These are phyloP conservation scores for Agaricus sinodeliciosus DNA, from an alignment of 768 basidiomycete species.

Conservation along the genomic window DNA sequence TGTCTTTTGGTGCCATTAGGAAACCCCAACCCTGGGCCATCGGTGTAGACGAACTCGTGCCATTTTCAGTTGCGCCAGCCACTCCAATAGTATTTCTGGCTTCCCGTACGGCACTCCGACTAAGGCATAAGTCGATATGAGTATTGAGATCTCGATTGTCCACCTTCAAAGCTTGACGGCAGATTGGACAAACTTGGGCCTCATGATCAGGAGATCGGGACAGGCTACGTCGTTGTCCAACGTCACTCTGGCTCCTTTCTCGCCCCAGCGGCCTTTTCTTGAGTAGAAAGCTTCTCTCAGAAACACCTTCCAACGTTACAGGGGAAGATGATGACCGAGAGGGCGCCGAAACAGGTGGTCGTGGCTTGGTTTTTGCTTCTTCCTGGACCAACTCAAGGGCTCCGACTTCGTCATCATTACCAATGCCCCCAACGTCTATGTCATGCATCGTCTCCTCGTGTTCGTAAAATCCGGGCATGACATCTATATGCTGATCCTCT, in stretches of 20 bases:
- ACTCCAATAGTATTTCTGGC: conserved; percentile 41
- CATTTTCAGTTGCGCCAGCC: conserved; percentile 12
- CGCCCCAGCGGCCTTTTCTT: conserved; percentile 4
- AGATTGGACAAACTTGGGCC: conserved; percentile 66
- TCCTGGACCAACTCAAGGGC: neutral
- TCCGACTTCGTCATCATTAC: conserved; percentile 14
- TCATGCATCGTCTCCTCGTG: conserved; percentile 35
- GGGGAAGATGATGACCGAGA: conserved; percentile 12
- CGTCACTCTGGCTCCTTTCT: conserved; percentile 19
- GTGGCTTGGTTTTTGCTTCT: conserved; percentile 9
- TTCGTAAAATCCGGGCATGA: conserved; percentile 51
- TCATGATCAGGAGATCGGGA: conserved; percentile 11
- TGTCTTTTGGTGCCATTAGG: neutral
- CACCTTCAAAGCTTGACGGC: conserved; percentile 48
- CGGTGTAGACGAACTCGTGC: neutral
- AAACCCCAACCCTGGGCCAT: neutral
- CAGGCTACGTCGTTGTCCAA: conserved; percentile 7
- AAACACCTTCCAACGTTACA: neutral
- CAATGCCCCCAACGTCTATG: conserved; percentile 14
- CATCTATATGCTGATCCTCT: conserved; percentile 22
- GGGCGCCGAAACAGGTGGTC: conserved; percentile 21
- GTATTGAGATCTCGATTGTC: conserved; percentile 78
- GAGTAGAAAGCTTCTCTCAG: neutral
- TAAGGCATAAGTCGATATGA: conserved; percentile 89
- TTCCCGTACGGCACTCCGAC: conserved; percentile 66